Evolutionary conservation across 495 filamentous ascomycete species (phyloP).

Genomic region (Parathielavia hyrcaniae): DNA sequence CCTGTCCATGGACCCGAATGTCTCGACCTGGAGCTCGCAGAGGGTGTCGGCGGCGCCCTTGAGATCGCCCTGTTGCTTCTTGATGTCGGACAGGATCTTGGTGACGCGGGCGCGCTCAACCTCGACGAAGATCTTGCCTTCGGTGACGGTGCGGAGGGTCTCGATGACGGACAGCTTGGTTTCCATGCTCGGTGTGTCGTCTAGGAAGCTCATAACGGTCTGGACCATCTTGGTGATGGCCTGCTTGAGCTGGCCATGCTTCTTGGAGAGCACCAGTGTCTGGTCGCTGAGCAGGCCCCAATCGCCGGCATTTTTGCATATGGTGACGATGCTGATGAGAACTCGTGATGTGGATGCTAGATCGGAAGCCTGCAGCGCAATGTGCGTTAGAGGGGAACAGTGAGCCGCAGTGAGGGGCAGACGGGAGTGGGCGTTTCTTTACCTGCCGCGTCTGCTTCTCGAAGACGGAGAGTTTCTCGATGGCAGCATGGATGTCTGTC

Average conservation of each 20-base stretch:
- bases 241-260: slow-evolving; percentile 99
- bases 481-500: slow-evolving; percentile 73
- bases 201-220: slow-evolving; percentile 85
- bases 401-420: background rate
- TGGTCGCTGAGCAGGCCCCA: slow-evolving; percentile 95
- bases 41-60: slow-evolving; percentile 85
- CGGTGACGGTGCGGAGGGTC: slow-evolving; percentile 90
- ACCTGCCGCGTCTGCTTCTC: slow-evolving; percentile 98
- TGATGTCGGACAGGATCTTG: slow-evolving; percentile 90
- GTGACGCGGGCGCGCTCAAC: slow-evolving; percentile 95
- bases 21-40: slow-evolving; percentile 97
- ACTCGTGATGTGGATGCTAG: slow-evolving; percentile 88
- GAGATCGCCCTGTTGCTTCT: slow-evolving; percentile 87
- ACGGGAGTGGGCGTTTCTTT: slow-evolving; percentile 21
- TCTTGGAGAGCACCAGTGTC: slow-evolving; percentile 91
- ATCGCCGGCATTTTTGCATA: slow-evolving; percentile 87
- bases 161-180: slow-evolving; percentile 90
- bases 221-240: slow-evolving; percentile 99
- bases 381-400: slow-evolving; percentile 11
- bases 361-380: slow-evolving; percentile 67
- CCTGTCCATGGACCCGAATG: slow-evolving; percentile 94
- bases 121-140: slow-evolving; percentile 99
- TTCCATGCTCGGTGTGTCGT: slow-evolving; percentile 68
- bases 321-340: slow-evolving; percentile 78
- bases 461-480: slow-evolving; percentile 83